A percentile compares a stretch with the other conserved stretches of the same genome.
Conservation (phyloP, 148 eudicot genomes). For the Beta vulgaris region DNA sequence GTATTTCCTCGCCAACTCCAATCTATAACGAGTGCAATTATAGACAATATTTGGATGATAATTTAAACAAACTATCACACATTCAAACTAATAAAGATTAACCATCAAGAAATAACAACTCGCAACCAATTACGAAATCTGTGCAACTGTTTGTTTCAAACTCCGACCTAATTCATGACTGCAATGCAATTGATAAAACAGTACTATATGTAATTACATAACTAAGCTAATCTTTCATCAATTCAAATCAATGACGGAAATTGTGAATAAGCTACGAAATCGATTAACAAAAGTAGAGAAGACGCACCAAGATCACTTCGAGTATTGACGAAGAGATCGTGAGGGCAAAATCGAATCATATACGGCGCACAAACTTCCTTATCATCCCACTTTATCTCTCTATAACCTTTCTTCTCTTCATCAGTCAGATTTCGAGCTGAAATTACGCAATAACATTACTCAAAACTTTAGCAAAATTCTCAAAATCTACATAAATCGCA, state of each 20-base stretch:
- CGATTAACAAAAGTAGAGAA: not conserved
- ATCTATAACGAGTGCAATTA: no score
- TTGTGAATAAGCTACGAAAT: not conserved
- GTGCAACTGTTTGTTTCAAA: no score
- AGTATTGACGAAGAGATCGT: slow-evolving; percentile 92
- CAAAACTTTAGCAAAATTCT: not conserved
- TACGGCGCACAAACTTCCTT: slow-evolving; percentile 82
- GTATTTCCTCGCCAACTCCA: not conserved
- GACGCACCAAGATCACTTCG: slow-evolving; percentile 88
- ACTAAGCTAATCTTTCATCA: no score
- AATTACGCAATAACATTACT: not conserved
- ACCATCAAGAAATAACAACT: no score
- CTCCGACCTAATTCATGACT: no score
- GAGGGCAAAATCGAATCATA: slow-evolving; percentile 98
- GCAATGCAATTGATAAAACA: no score
- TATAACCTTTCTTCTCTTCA: slow-evolving; percentile 84
- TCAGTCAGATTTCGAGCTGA: slow-evolving; percentile 92
- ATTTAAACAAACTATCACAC: not conserved
- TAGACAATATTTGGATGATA: no score
- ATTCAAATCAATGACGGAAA: no score
- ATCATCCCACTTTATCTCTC: slow-evolving; percentile 88
- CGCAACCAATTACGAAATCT: no score
- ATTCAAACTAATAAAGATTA: no score
- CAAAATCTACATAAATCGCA: not conserved
- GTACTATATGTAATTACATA: no score